phyloP scores from a whole-genome alignment of 2,329 filamentous ascomycete species.

The Trichoderma lentiforme region DNA sequence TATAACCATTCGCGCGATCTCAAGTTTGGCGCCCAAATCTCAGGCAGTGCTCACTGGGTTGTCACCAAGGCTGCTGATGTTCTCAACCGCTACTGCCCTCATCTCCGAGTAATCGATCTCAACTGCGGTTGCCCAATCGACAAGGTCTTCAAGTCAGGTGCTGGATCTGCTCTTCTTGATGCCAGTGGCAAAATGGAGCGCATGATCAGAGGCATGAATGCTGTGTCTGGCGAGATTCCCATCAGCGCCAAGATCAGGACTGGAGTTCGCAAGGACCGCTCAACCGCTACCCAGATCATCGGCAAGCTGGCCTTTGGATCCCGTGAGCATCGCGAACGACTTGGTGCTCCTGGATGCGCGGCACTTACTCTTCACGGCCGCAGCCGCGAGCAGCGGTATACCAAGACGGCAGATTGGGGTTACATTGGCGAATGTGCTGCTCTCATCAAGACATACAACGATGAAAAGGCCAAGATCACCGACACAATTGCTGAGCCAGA shows the following conservation, averaged over 20 bases:
- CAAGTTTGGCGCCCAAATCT: conserved; percentile 89
- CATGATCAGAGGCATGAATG: conserved; percentile 94
- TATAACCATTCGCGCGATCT: conserved; percentile 83
- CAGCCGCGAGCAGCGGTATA: conserved; percentile 92
- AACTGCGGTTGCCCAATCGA: conserved; percentile 99
- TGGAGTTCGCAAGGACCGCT: conserved; percentile 76
- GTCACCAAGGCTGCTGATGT: conserved; percentile 85
- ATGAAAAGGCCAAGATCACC: conserved; percentile 59
- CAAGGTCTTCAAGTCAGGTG: conserved; percentile 81
- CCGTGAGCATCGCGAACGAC: conserved; percentile 63
- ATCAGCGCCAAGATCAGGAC: conserved; percentile 94
- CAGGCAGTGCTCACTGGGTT: conserved; percentile 86
- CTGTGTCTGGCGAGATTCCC: conserved; percentile 83
- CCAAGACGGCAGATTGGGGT: conserved; percentile 84
- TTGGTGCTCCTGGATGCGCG: conserved; percentile 79
- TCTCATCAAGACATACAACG: conserved; percentile 76
- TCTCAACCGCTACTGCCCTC: conserved; percentile 71
- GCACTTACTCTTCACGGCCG: conserved; percentile 95
- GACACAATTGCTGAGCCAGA: conserved; percentile 82
- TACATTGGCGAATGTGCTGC: conserved; percentile 91
- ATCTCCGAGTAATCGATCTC: conserved; percentile 85
- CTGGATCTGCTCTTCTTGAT: conserved; percentile 90
- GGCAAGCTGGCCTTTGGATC: conserved; percentile 80
- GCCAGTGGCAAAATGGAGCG: conserved; percentile 83
- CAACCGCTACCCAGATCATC: conserved; percentile 76